Base-by-base conservation (phyloP, 1,139 yeast species). In the Saccharomyces hybrid region DNA sequence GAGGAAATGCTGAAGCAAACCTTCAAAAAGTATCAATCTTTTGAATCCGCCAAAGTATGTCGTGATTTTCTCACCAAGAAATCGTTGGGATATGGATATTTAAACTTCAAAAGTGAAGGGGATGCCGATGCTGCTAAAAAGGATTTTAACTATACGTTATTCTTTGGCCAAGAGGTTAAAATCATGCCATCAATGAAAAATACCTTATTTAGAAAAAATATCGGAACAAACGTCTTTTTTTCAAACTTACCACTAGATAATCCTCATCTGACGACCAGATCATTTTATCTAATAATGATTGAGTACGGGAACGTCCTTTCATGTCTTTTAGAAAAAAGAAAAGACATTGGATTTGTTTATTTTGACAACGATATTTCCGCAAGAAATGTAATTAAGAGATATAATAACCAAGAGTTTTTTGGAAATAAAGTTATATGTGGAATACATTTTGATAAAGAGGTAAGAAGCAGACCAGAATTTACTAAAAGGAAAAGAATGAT, bases 41-140 rank as follows among this genome's bases (percentile, higher is more conserved):
- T 80, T 21, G 59, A 73, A 1, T 78, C 83, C 0, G 79, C 77
- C 6, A 78, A 77, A 59, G 69, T 80, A 21, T 81, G 84, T 56
- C 61, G 67, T 27, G 73, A 74, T 55, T 69, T 73, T 4, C 57
- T 60, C 1, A 70, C 77, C 1, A 73, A 73, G 29, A 63, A 59
- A 31, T 74, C 83, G 0, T 66, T 80, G 50, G 78, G 81, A 6
- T 78, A 80, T 62, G 84, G 82, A 0, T 80, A 79, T 62, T 74
- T 79, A 46, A 80, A 80, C 59, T 78, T 77, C 59, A 62, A 60
- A 1, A 65, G 68, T 34, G 64, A 64, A 26, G 59, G 61, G 6
- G 76, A 73, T 47, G 81, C 80, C 1, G 64, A 67, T 11, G 29
- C 38, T 4, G 82, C 82, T 2, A 68, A 75, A 32, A 78, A 77